Conservation (phyloP, 2,329 filamentous ascomycete species). For the Phialemonium atrogriseum region DNA sequence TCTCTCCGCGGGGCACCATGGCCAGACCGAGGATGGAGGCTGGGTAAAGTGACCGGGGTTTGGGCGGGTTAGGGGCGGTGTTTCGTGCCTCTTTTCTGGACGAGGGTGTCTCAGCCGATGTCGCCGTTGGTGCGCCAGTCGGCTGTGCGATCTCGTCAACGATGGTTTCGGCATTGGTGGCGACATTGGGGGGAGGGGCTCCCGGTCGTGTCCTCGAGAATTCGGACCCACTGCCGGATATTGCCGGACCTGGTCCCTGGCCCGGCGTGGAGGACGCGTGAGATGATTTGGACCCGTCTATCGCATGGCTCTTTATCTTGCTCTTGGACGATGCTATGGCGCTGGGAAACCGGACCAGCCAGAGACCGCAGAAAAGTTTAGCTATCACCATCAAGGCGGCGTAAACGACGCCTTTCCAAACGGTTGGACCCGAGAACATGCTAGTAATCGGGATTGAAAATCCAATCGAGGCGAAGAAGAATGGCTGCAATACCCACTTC, state of each 20-base stretch:
- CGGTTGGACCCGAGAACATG: conserved; percentile 54
- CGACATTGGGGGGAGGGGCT: too few relatives aligned
- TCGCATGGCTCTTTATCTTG: too few relatives aligned
- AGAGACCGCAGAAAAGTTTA: conserved; percentile 53
- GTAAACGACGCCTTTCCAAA: conserved; percentile 71
- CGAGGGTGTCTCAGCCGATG: too few relatives aligned
- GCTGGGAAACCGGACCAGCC: conserved; percentile 34
- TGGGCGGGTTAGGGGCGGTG: too few relatives aligned
- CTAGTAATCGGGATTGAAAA: conserved; percentile 68
- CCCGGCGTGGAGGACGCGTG: too few relatives aligned
- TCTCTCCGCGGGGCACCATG: conserved; percentile 74
- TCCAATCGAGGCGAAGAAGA: conserved; percentile 70
- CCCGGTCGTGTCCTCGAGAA: conserved; percentile 44
- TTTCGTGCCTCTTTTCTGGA: too few relatives aligned
- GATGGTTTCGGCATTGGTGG: too few relatives aligned
- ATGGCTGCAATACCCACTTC: conserved; percentile 52
- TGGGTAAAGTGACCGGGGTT: too few relatives aligned
- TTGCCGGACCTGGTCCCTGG: too few relatives aligned
- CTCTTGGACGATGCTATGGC: conserved; percentile 8
- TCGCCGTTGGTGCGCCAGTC: too few relatives aligned
- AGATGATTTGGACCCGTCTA: too few relatives aligned
- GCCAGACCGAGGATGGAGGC: conserved; percentile 54
- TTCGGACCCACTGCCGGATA: background rate
- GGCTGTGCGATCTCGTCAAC: too few relatives aligned
- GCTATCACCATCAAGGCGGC: conserved; percentile 58